These are phyloP conservation scores for Syzygium syzygioides DNA, from an alignment of 441 rosid genomes.

Conservation along the genomic window DNA sequence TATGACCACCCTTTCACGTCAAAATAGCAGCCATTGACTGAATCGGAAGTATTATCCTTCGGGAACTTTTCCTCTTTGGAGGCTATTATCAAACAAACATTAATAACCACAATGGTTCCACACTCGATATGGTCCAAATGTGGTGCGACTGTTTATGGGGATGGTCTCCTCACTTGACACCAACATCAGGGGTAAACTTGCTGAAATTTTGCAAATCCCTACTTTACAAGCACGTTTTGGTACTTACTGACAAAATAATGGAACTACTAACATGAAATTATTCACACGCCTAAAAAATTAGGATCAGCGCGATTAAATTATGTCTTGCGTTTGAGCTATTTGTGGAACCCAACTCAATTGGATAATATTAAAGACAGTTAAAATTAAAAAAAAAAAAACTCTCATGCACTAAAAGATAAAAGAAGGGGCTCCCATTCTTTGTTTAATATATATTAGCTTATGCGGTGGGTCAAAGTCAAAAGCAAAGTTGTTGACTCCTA, in stretches of 20 bases:
- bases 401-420: no score
- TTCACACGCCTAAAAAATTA: neutral
- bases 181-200: neutral
- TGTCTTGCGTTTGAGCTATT: no score
- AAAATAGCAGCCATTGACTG: neutral
- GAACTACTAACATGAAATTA: neutral
- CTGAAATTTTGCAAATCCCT: neutral
- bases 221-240: neutral
- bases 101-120: neutral
- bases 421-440: no score
- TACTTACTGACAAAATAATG: neutral
- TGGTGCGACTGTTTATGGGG: neutral
- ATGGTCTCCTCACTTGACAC: neutral
- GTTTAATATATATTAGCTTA: no score
- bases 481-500: no score
- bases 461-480: no score
- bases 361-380: neutral
- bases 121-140: neutral
- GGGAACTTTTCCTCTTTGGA: neutral
- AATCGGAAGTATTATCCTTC: neutral
- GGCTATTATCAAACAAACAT: neutral
- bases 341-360: accelerated
- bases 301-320: no score
- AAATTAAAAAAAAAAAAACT: no score
- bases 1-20: neutral